Evolutionary conservation across 768 basidiomycete genomes (phyloP), one percentile per base, ranked within the genome.

Genomic region (Ramaria sp.): DNA sequence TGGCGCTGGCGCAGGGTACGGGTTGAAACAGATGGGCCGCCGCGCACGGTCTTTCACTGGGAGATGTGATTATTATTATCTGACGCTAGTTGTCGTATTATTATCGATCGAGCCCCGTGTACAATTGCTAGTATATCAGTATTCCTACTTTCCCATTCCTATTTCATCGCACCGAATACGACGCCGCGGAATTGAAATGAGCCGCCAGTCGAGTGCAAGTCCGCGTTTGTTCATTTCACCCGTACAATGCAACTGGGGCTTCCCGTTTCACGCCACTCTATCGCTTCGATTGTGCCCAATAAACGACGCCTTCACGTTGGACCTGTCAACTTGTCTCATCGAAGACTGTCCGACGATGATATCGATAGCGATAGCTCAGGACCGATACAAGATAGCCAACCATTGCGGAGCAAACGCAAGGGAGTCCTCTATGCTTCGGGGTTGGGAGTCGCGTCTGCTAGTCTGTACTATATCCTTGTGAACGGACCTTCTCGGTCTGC

Each of bases 401-500:
- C 34, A 10, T 9, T 34, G 33, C 33, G 34, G 9, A 13, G 10
- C 34, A 37, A 37, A 10, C 3, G 34, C 33, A 39, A n/a, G 34
- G 51, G 12, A 33, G 27, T 50, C 12, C 34, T 47, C 30, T 57
- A 49, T 37, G 46, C 42, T 24, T 33, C 55, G 24, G 46, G 55
- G n/a, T 7, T 57, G 12, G 55, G 55, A 15, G 20, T 49, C 15
- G n/a, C 31, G 15, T 30, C 55, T 42, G 38, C 46, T 31, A 37
- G 55, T 27, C 46, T 57, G 19, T 57, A 57, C 45, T 57, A 48
- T 37, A 20, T 57, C 20, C 31, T 57, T 46, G 55, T 50, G n/a
- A 57, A 57, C 19, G 55, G 55, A 9, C 58, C 63, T 6, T 62
- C 63, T 31, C 57, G 62, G 17, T 34, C 46, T 34, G 62, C 63